A percentile compares a stretch with the other conserved stretches of the same genome.
Evolutionary conservation across 495 filamentous ascomycete genomes (phyloP).

Genomic region (Xylaria longipes): DNA sequence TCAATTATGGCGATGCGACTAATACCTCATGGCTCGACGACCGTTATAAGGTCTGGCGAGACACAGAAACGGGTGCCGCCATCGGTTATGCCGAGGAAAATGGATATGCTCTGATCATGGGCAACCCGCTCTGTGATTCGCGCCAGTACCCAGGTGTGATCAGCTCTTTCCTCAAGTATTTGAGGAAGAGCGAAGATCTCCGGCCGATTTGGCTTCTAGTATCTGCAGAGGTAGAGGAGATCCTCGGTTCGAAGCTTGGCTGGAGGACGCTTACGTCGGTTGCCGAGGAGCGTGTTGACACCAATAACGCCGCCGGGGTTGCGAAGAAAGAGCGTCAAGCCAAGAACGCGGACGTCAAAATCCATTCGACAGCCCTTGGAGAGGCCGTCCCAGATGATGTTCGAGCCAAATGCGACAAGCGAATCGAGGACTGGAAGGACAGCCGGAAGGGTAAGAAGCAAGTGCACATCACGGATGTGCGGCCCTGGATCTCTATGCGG

Average conservation of each 20-base stretch:
- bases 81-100: slow-evolving; percentile 76
- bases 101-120: slow-evolving; percentile 77
- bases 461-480: slow-evolving; percentile 84
- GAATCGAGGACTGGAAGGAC: slow-evolving; percentile 77
- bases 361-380: slow-evolving; percentile 68
- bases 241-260: slow-evolving; percentile 74
- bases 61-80: slow-evolving; percentile 76
- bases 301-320: slow-evolving; percentile 72
- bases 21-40: slow-evolving; percentile 89
- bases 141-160: slow-evolving; percentile 74
- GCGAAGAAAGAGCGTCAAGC: slow-evolving; percentile 68
- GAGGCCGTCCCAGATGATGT: slow-evolving; percentile 67
- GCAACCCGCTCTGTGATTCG: slow-evolving; percentile 78
- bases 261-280: slow-evolving; percentile 85
- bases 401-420: slow-evolving; percentile 67
- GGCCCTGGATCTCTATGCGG: slow-evolving; percentile 76
- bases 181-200: slow-evolving; percentile 71
- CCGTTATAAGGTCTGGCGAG: slow-evolving; percentile 81
- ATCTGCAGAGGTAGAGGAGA: slow-evolving; percentile 70
- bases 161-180: slow-evolving; percentile 71
- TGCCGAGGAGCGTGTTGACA: slow-evolving; percentile 82
- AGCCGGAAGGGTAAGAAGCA: slow-evolving; percentile 77
- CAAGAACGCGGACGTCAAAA: slow-evolving; percentile 77
- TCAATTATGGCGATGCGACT: slow-evolving; percentile 88
- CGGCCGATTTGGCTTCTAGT: slow-evolving; percentile 85